Percentiles rank a stretch among this genome's conserved stretches.
Evolutionary conservation across 345 rosid genomes (phyloP).

Genomic region (Microthlaspi erraticum): DNA sequence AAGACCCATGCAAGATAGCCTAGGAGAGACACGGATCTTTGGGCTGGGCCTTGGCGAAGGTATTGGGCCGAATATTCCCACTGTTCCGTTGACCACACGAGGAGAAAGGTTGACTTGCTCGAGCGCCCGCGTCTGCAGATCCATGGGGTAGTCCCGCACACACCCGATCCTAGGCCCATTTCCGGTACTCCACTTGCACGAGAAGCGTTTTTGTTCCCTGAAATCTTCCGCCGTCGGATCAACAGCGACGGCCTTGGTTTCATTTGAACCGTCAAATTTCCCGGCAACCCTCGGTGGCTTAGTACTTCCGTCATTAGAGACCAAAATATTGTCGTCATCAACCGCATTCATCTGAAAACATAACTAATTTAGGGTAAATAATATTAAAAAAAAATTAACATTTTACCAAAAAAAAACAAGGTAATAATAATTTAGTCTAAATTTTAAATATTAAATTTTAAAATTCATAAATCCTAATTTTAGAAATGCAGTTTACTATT

Average conservation of each 20-base stretch:
- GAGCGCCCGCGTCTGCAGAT: conserved; percentile 70
- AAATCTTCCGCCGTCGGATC: conserved; percentile 5
- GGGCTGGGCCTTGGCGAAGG: conserved; percentile 94
- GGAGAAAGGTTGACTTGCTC: conserved; percentile 91
- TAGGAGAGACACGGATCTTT: conserved; percentile 70
- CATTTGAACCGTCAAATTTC: conserved; percentile 31
- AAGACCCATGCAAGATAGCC: conserved; percentile 77
- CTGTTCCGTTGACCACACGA: conserved; percentile 47
- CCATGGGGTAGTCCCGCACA: conserved; percentile 80
- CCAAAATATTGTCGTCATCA: conserved; percentile 63
- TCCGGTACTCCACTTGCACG: conserved; percentile 77
- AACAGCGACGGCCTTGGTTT: conserved; percentile 27
- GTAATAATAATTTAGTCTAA: too few relatives aligned
- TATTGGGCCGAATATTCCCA: conserved; percentile 63
- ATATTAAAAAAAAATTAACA: too few relatives aligned
- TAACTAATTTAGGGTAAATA: background rate
- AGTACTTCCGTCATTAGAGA: conserved; percentile 20
- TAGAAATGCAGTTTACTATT: too few relatives aligned
- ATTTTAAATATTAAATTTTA: too few relatives aligned
- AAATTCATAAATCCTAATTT: too few relatives aligned
- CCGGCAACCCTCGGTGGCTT: background rate
- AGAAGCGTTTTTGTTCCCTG: conserved; percentile 47
- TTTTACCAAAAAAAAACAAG: too few relatives aligned
- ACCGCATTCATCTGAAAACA: conserved; percentile 62
- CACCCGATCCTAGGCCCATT: conserved; percentile 88